Percentiles rank a stretch among this genome's conserved stretches.
phyloP scores from a whole-genome alignment of 371 early-diverging fungal genomes.

The Zopfochytrium polystomum region DNA sequence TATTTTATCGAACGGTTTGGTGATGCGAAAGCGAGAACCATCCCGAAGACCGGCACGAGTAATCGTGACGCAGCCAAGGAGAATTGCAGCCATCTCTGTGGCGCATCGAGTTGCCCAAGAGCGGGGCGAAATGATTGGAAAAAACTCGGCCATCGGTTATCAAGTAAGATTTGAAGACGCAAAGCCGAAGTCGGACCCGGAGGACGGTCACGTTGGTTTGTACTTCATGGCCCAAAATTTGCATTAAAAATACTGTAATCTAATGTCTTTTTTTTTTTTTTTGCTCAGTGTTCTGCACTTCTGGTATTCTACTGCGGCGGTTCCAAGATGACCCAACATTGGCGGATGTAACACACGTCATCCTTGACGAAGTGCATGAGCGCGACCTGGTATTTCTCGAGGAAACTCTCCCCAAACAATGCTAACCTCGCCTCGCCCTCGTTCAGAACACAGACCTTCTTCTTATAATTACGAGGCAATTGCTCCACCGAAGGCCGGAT shows the following conservation, averaged over 20 bases:
- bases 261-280: no score
- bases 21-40: conserved; percentile 38
- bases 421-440: neutral
- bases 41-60: conserved; percentile 48
- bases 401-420: neutral
- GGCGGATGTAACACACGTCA: conserved; percentile 48
- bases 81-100: conserved; percentile 92
- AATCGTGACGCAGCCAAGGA: conserved; percentile 91
- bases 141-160: conserved; percentile 68
- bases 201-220: conserved; percentile 31
- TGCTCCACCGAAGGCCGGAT: conserved; percentile 27
- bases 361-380: conserved; percentile 70
- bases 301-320: conserved; percentile 60
- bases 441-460: conserved; percentile 56
- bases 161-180: conserved; percentile 68
- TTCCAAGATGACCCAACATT: conserved; percentile 46
- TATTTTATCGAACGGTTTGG: conserved; percentile 58
- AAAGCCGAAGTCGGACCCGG: conserved; percentile 49
- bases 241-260: neutral
- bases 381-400: conserved; percentile 39
- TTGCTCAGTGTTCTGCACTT: conserved; percentile 60
- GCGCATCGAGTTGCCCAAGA: conserved; percentile 85
- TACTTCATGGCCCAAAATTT: neutral
- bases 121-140: conserved; percentile 58
- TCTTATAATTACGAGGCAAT: conserved; percentile 42